Evolutionary conservation across 2,329 filamentous ascomycete genomes (phyloP).

Genomic region (Teratosphaeria zuluensis): DNA sequence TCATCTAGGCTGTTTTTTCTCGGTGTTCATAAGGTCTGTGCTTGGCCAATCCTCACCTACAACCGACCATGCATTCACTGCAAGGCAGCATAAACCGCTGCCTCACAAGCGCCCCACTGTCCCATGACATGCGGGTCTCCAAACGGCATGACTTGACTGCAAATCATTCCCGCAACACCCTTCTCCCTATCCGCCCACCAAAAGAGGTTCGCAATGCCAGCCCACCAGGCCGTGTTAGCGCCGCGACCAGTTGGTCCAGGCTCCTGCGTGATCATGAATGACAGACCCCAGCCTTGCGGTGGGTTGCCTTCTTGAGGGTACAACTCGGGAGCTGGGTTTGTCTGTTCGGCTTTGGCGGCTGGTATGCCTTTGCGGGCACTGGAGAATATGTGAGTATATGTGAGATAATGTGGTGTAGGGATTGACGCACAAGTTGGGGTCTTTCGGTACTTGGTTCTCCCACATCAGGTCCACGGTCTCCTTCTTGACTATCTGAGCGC

Average conservation of each 20-base stretch:
- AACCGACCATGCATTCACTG: not conserved
- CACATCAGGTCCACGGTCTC: conserved; percentile 55
- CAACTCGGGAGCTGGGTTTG: conserved; percentile 32
- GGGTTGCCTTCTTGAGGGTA: conserved; percentile 28
- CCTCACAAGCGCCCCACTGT: conserved; percentile 25
- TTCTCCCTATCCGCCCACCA: conserved; percentile 30
- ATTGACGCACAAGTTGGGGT: not conserved
- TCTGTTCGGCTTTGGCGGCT: conserved; percentile 24
- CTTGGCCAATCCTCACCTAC: not conserved
- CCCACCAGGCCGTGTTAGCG: conserved; percentile 27
- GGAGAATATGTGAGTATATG: not conserved
- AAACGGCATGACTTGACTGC: conserved; percentile 28
- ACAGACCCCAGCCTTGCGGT: conserved; percentile 56
- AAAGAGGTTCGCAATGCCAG: conserved; percentile 28
- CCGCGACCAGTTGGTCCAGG: conserved; percentile 26
- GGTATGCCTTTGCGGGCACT: conserved; percentile 21
- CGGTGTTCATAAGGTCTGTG: too few species aligned
- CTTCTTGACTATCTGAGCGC: conserved; percentile 43
- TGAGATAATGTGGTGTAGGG: not conserved
- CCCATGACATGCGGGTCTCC: conserved; percentile 25
- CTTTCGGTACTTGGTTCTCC: conserved; percentile 41
- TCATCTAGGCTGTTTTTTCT: too few species aligned
- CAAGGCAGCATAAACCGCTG: conserved; percentile 17
- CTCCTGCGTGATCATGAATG: conserved; percentile 26
- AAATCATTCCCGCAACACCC: conserved; percentile 30